Percentiles rank a stretch among this genome's conserved stretches.
These are phyloP conservation scores for Pseudopediastrum boryanum DNA, from an alignment of 139 green algal genomes.

Conservation along the genomic window DNA sequence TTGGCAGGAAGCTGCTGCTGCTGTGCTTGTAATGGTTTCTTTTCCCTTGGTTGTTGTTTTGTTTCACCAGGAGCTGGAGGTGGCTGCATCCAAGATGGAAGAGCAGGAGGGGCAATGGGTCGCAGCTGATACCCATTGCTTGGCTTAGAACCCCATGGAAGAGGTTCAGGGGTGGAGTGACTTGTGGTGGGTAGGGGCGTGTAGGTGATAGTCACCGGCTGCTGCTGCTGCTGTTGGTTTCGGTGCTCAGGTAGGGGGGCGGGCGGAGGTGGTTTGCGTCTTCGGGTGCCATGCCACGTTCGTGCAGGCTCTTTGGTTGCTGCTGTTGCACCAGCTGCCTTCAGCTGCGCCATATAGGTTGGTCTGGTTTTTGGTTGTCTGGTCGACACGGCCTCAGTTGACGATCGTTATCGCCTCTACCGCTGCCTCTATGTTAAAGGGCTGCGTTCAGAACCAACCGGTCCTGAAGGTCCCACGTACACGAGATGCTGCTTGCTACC, in stretches of 20 bases:
- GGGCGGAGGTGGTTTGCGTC: too few species aligned
- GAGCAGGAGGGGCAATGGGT: not conserved
- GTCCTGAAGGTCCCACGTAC: not conserved
- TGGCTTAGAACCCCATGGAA: not conserved
- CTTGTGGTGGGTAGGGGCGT: not conserved
- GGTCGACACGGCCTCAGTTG: not conserved
- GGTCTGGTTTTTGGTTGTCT: not conserved
- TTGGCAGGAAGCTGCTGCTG: not conserved
- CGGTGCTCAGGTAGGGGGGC: too few species aligned
- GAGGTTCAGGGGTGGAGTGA: not conserved
- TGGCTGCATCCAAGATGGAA: too few species aligned
- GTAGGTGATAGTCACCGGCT: not conserved
- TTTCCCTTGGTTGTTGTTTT: not conserved
- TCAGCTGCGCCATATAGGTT: not conserved
- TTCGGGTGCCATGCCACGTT: too few species aligned
- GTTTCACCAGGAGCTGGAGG: too few species aligned
- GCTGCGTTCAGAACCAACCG: too few species aligned
- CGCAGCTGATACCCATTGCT: not conserved
- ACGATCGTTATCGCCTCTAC: not conserved
- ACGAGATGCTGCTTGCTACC: not conserved
- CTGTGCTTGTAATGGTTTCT: not conserved
- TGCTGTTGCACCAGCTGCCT: too few species aligned
- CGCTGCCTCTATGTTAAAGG: not conserved
- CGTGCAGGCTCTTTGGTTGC: too few species aligned
- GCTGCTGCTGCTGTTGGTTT: conserved; percentile 2